phyloP scores from a whole-genome alignment of 352 stramenopile genomes.

The Phytophthora nicotianae region DNA sequence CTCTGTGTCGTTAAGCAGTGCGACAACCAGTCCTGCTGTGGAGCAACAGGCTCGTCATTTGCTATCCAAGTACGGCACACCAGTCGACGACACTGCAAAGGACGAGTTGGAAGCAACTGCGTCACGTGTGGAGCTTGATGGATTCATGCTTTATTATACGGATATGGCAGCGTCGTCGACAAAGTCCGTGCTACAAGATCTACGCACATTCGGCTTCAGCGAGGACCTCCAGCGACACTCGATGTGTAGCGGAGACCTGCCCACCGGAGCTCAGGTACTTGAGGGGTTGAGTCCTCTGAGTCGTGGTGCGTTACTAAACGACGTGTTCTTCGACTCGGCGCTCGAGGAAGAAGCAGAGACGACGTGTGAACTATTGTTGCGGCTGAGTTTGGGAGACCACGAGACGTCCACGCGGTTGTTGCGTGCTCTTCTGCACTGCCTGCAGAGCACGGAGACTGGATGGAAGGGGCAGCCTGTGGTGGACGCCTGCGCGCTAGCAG shows the following conservation, averaged over 20 bases:
- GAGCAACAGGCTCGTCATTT: constrained; percentile 73
- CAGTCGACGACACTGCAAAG: constrained; percentile 17
- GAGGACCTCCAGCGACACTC: constrained; percentile 75
- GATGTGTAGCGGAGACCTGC: constrained; percentile 24
- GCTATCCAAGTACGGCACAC: constrained; percentile 69
- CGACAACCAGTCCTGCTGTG: constrained; percentile 47
- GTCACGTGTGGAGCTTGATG: constrained; percentile 66
- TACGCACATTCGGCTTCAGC: constrained; percentile 81
- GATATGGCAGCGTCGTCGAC: constrained; percentile 73
- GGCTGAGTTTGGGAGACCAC: constrained; percentile 68
- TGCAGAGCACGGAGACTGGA: constrained; percentile 83
- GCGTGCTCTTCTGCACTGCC: constrained; percentile 72
- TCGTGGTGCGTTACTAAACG: constrained; percentile 64
- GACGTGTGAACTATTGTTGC: constrained; percentile 72
- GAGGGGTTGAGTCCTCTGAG: constrained; percentile 62
- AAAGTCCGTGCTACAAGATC: constrained; percentile 82
- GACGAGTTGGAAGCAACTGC: constrained; percentile 35
- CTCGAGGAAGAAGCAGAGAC: constrained; percentile 89
- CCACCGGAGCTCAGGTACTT: constrained; percentile 49
- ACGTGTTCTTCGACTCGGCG: constrained; percentile 87
- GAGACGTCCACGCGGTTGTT: constrained; percentile 65
- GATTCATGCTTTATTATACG: constrained; percentile 85
- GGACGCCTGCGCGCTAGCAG: constrained; percentile 65
- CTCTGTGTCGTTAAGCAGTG: constrained; percentile 68
- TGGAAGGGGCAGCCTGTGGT: constrained; percentile 89